phyloP scores from a whole-genome alignment of 2,329 filamentous ascomycete species.

The Xylaria sp. region DNA sequence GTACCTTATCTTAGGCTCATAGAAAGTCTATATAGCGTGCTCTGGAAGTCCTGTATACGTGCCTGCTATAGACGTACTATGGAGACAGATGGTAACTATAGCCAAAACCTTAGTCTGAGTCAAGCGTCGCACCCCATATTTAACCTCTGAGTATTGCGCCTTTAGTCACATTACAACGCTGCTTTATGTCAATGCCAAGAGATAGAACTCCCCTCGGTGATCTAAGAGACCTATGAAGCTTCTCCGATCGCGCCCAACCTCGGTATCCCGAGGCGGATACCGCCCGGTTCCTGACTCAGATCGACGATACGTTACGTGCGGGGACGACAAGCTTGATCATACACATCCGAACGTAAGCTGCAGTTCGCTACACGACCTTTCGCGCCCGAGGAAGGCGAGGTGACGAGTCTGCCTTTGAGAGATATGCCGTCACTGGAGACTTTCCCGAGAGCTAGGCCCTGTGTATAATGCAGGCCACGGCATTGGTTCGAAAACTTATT shows the following conservation, averaged over 20 bases:
- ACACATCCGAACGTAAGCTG: slow-evolving; percentile 26
- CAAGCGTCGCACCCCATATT: neutral
- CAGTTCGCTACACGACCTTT: slow-evolving; percentile 11
- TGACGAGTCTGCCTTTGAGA: slow-evolving; percentile 32
- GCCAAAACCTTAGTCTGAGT: neutral
- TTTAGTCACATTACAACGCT: neutral
- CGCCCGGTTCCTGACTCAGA: neutral
- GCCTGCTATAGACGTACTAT: neutral
- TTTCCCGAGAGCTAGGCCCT: slow-evolving; percentile 33
- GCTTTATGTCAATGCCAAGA: neutral
- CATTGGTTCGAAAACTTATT: slow-evolving; percentile 29
- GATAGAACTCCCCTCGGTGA: neutral
- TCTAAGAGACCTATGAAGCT: too few species aligned
- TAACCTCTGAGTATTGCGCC: neutral
- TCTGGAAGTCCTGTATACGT: too few species aligned
- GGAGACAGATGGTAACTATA: neutral
- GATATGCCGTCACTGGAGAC: slow-evolving; percentile 33
- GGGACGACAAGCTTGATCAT: slow-evolving; percentile 29
- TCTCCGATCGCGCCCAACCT: neutral
- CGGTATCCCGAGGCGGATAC: neutral
- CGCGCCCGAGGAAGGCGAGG: slow-evolving; percentile 28
- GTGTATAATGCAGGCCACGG: slow-evolving; percentile 30
- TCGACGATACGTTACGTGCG: neutral
- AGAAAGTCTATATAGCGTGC: neutral
- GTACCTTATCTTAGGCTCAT: neutral